Evolutionary conservation across 164 flowering plant genomes (phyloP), one percentile per base, ranked within the genome.

Genomic region (Berberis thunbergii): DNA sequence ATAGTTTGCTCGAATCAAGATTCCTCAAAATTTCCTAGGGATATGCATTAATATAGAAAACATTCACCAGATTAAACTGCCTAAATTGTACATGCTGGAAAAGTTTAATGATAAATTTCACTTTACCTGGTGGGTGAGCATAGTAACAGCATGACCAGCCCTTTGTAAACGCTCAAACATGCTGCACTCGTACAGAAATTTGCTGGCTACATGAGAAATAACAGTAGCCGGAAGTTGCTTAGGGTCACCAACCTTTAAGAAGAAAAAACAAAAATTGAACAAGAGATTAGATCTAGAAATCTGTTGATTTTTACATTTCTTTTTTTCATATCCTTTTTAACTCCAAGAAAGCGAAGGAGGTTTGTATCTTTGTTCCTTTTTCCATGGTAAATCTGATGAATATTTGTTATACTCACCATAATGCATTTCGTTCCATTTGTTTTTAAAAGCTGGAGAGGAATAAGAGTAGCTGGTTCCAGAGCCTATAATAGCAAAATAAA

Each of bases 201-300:
- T 89, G 73, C 97, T 88, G 40, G 97, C 99, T 68, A 82, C 77
- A 73, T 77, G 90, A 44, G 97, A 91, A 43, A 95, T 79, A 58
- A 95, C 99, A 11, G 98, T 91, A n/a, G 97, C 99, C 67, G 99
- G 99, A 78, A 95, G 97, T 78, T 95, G 99, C 82, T 95, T 91
- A 45, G 99, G 99, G 78, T 91, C 98, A 13, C 99, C 98, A 74
- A 95, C 99, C 98, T 93, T 74, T 59, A 76, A 62, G 59, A 73
- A 67, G 3, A 69, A 45, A 74, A 55, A 67, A 0, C 3, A 52
- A 9, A 52, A 26, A 26, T 26, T 26, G 26, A 26, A 26, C 26
- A 26, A 0, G 26, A 26, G 26, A 26, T 26, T 26, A 26, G 26
- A 26, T 26, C 26, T 26, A 26, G 26, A 26, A 26, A 26, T 26